phyloP scores from a whole-genome alignment of 2,329 filamentous ascomycete species.

The Trichoderma aggressivum region DNA sequence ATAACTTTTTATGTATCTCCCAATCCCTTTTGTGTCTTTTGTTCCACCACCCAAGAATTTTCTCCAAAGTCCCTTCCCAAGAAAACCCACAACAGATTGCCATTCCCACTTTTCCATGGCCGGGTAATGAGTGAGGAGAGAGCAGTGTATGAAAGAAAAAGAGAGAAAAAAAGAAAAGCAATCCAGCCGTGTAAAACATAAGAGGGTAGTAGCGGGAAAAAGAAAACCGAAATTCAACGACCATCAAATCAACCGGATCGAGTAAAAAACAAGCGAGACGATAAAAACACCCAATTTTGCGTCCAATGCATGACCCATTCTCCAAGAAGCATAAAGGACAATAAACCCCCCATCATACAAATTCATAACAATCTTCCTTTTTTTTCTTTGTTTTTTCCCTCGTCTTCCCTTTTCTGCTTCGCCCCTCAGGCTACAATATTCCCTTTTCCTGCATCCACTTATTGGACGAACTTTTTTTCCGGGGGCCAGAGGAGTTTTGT shows the following conservation, averaged over 20 bases:
- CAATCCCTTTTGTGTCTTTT: constrained; percentile 15
- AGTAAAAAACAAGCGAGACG: background rate
- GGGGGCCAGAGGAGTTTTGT: background rate
- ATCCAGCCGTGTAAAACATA: constrained; percentile 9
- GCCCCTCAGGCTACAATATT: background rate
- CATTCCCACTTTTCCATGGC: background rate
- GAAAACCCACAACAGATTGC: background rate
- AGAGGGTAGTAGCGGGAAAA: constrained; percentile 3
- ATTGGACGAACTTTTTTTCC: background rate
- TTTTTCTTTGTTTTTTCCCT: background rate
- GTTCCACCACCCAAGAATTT: constrained; percentile 8
- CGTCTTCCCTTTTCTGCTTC: background rate
- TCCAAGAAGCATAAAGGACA: constrained; percentile 14
- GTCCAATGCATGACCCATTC: constrained; percentile 6
- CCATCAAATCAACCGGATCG: background rate
- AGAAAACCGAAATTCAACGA: background rate
- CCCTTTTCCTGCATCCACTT: background rate
- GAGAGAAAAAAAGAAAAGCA: background rate
- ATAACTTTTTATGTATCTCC: constrained; percentile 22
- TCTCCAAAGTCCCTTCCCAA: background rate
- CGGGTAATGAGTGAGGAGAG: background rate
- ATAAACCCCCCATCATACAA: constrained; percentile 17
- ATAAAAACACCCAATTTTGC: constrained; percentile 10
- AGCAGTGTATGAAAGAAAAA: background rate
- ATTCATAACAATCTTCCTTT: background rate